phyloP scores from a whole-genome alignment of 495 filamentous ascomycete species.

The Jackrogersella multiformis region DNA sequence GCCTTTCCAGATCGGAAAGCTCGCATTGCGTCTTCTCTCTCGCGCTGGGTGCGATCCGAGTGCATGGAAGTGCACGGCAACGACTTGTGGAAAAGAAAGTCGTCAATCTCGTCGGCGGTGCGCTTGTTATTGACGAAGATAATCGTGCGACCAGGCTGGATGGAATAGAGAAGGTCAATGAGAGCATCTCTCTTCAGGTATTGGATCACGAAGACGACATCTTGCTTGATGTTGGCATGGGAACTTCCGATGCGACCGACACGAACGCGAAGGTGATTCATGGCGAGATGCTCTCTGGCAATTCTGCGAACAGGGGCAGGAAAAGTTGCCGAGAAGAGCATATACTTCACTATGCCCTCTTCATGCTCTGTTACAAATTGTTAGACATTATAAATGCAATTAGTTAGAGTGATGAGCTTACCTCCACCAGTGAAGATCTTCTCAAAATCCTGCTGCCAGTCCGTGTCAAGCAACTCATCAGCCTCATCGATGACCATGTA shows the following conservation, averaged over 20 bases:
- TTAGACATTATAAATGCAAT: constrained; percentile 22
- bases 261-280: constrained; percentile 76
- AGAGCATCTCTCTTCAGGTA: constrained; percentile 74
- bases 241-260: constrained; percentile 86
- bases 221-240: constrained; percentile 81
- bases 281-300: constrained; percentile 75
- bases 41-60: constrained; percentile 83
- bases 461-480: constrained; percentile 82
- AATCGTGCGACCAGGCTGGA: constrained; percentile 79
- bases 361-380: constrained; percentile 69
- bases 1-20: constrained; percentile 77
- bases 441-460: constrained; percentile 77
- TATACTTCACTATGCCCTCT: constrained; percentile 76
- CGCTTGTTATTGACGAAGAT: constrained; percentile 88
- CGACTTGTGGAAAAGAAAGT: constrained; percentile 80
- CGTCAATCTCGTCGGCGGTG: constrained; percentile 81
- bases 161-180: constrained; percentile 73
- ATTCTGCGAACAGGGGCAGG: constrained; percentile 77
- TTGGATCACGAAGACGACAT: constrained; percentile 72
- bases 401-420: constrained; percentile 51
- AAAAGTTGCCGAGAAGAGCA: constrained; percentile 98
- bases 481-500: constrained; percentile 93
- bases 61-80: constrained; percentile 90
- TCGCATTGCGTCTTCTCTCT: constrained; percentile 93
- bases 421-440: constrained; percentile 80